phyloP scores from a whole-genome alignment of 192 early-diverging fungal species.

The Rhizophagus sp. region DNA sequence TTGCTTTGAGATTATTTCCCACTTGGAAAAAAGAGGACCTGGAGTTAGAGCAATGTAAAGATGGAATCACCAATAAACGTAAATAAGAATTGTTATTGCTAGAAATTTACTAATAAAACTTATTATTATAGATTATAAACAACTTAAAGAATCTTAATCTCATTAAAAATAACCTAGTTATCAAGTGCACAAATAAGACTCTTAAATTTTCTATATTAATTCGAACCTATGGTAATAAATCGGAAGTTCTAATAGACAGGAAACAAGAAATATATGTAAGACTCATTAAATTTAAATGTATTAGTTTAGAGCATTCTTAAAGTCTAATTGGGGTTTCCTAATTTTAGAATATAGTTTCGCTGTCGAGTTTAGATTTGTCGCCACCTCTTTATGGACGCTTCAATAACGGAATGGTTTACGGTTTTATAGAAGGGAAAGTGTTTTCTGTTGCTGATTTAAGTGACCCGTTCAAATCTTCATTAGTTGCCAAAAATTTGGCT shows the following conservation, averaged over 20 bases:
- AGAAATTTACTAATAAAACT: too few relatives aligned
- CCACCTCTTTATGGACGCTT: constrained; percentile 85
- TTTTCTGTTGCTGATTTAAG: constrained; percentile 77
- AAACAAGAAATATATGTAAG: constrained; percentile 84
- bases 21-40: constrained; percentile 61
- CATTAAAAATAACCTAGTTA: constrained; percentile 43
- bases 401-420: constrained; percentile 91
- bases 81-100: constrained; percentile 29
- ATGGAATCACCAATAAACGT: constrained; percentile 83
- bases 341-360: constrained; percentile 74
- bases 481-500: constrained; percentile 78
- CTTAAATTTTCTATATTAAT: constrained; percentile 70
- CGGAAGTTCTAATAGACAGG: constrained; percentile 87
- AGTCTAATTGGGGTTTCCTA: background rate
- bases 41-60: constrained; percentile 67
- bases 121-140: too few relatives aligned
- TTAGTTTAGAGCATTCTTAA: background rate
- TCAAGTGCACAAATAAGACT: constrained; percentile 66
- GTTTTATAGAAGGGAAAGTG: constrained; percentile 75
- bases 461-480: constrained; percentile 64
- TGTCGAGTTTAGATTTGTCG: constrained; percentile 68
- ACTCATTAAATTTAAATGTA: background rate
- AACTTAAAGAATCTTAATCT: too few relatives aligned
- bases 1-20: constrained; percentile 59
- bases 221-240: constrained; percentile 86